Conservation (phyloP, 2,329 filamentous ascomycete genomes). For the Colletotrichum nymphaeae region DNA sequence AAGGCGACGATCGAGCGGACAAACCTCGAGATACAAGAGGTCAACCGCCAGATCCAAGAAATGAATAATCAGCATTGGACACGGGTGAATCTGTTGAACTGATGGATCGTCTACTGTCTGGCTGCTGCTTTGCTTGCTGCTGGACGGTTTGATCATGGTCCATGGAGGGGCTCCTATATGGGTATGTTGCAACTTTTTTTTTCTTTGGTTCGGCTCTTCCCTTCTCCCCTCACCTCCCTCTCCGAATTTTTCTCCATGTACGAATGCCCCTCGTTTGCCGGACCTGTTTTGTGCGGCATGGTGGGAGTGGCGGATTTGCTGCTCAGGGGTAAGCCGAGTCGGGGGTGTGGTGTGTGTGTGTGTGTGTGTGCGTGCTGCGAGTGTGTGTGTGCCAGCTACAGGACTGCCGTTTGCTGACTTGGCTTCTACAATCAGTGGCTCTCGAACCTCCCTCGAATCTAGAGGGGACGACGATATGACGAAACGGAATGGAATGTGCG, state of each 20-base stretch:
- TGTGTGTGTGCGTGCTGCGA: neutral
- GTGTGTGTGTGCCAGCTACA: neutral
- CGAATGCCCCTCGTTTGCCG: neutral
- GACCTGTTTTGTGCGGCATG: slow-evolving; percentile 1
- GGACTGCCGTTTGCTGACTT: slow-evolving; percentile 20
- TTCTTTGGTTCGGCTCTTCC: neutral
- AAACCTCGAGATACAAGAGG: slow-evolving; percentile 74
- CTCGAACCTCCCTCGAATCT: neutral
- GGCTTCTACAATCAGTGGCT: slow-evolving; percentile 19
- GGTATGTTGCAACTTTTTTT: slow-evolving; percentile 20
- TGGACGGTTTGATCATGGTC: slow-evolving; percentile 7
- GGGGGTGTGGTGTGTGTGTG: neutral
- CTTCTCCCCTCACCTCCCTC: neutral
- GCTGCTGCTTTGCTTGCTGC: neutral
- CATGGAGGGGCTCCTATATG: slow-evolving; percentile 5
- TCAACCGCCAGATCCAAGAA: slow-evolving; percentile 68
- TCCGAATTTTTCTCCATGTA: neutral
- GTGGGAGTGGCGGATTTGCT: slow-evolving; percentile 3
- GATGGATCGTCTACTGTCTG: slow-evolving; percentile 16
- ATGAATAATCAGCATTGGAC: slow-evolving; percentile 54
- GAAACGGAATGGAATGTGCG: neutral
- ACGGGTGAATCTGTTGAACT: slow-evolving; percentile 50
- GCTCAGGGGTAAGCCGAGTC: slow-evolving; percentile 14
- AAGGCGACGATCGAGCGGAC: slow-evolving; percentile 79
- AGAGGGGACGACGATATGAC: neutral